Evolutionary conservation across 1,139 yeast genomes (phyloP).

Genomic region (Kurtzmaniella quercitrusa): DNA sequence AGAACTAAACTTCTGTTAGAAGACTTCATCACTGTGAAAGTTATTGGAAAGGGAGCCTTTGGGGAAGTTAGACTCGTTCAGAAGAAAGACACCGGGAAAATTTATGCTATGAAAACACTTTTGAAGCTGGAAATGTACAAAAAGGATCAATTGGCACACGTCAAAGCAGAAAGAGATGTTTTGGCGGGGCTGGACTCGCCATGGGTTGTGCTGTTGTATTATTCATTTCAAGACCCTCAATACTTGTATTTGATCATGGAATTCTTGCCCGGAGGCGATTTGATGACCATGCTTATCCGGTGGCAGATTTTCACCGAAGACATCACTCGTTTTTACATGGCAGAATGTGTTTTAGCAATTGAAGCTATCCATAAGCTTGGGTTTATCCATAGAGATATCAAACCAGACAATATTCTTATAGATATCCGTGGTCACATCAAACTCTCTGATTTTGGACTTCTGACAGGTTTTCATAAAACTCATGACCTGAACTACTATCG

Average conservation of each 20-base stretch:
- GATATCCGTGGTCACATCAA: slow-evolving; percentile 79
- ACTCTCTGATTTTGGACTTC: slow-evolving; percentile 76
- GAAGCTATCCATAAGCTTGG: slow-evolving; percentile 81
- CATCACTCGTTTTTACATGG: slow-evolving; percentile 79
- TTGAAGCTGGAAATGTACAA: slow-evolving; percentile 79
- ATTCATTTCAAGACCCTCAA: slow-evolving; percentile 76
- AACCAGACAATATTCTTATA: slow-evolving; percentile 77
- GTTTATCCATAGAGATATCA: slow-evolving; percentile 73
- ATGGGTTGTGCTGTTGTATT: slow-evolving; percentile 79
- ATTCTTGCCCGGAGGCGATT: slow-evolving; percentile 80
- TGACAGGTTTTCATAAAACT: slow-evolving; percentile 83
- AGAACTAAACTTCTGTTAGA: slow-evolving; percentile 72
- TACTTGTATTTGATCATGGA: slow-evolving; percentile 79
- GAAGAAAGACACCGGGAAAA: slow-evolving; percentile 76
- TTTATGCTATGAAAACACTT: slow-evolving; percentile 80
- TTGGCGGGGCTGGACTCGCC: slow-evolving; percentile 83
- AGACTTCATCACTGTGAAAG: slow-evolving; percentile 75
- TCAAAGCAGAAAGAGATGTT: slow-evolving; percentile 82
- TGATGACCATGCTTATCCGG: slow-evolving; percentile 83
- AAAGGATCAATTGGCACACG: slow-evolving; percentile 80
- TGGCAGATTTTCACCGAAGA: slow-evolving; percentile 87
- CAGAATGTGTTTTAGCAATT: slow-evolving; percentile 80
- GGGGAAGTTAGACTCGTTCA: slow-evolving; percentile 85
- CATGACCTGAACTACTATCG: slow-evolving; percentile 78
- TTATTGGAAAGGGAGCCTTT: slow-evolving; percentile 83